These are phyloP conservation scores for Blastocystis sp. DNA, from an alignment of 352 stramenopile genomes.

Conservation along the genomic window DNA sequence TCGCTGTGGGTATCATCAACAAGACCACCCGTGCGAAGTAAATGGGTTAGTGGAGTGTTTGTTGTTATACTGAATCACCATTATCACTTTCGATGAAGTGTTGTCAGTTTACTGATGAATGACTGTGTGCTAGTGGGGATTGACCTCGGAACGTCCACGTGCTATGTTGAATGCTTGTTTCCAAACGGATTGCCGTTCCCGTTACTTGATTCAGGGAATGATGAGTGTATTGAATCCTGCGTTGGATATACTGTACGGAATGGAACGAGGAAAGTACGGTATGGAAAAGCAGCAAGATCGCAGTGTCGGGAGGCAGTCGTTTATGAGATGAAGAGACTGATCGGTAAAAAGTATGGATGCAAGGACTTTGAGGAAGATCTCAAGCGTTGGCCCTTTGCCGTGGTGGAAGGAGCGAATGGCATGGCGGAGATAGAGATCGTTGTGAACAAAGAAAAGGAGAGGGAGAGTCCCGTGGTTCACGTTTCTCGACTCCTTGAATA, in stretches of 20 bases:
- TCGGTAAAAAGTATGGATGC: conserved; percentile 24
- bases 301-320: too few relatives aligned
- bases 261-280: not conserved
- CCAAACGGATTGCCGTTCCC: not conserved
- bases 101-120: too few relatives aligned
- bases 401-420: not conserved
- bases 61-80: too few relatives aligned
- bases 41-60: too few relatives aligned
- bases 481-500: not conserved
- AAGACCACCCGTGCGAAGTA: conserved; percentile 56
- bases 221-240: not conserved
- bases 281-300: too few relatives aligned
- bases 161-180: not conserved
- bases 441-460: too few relatives aligned
- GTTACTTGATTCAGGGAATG: not conserved
- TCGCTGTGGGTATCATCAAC: conserved; percentile 91
- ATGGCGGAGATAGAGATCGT: not conserved
- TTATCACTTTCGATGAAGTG: too few relatives aligned
- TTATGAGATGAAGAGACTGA: conserved; percentile 21
- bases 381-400: too few relatives aligned
- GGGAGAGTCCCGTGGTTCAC: too few relatives aligned
- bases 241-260: not conserved
- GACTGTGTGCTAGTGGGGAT: not conserved
- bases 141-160: conserved; percentile 26
- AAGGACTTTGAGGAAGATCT: not conserved